Conservation (phyloP, 805 yeast genomes). For the Sporopachydermia quercuum region DNA sequence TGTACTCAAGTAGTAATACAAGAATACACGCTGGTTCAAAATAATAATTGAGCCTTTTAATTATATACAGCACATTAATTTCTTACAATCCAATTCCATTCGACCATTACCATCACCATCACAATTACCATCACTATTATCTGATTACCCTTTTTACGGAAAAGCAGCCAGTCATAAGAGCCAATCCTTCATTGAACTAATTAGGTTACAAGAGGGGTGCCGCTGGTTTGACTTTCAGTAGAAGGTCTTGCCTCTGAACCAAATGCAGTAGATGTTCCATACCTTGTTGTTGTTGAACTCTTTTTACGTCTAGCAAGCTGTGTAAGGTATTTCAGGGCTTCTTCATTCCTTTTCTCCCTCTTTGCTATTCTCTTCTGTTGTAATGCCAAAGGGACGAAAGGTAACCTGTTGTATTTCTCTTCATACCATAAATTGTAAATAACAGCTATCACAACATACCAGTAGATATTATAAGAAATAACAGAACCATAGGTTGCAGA, state of each 20-base stretch:
- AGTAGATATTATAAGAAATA: slow-evolving; percentile 51
- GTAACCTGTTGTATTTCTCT: slow-evolving; percentile 43
- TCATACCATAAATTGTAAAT: slow-evolving; percentile 34
- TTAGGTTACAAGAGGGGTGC: too few species aligned
- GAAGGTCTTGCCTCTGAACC: neutral
- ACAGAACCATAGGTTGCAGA: slow-evolving; percentile 87
- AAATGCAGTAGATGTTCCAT: neutral
- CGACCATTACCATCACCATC: too few species aligned
- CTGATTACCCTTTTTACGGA: too few species aligned
- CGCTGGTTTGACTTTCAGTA: neutral
- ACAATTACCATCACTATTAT: too few species aligned
- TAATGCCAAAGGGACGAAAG: slow-evolving; percentile 43
- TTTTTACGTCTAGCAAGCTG: neutral
- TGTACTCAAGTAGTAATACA: too few species aligned
- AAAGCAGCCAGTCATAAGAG: too few species aligned
- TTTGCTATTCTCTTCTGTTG: slow-evolving; percentile 42
- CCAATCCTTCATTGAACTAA: too few species aligned
- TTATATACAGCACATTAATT: too few species aligned
- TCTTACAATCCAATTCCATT: too few species aligned
- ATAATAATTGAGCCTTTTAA: too few species aligned
- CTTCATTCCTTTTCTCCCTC: slow-evolving; percentile 8
- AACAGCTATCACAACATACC: slow-evolving; percentile 36
- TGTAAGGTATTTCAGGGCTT: slow-evolving; percentile 4
- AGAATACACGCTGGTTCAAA: too few species aligned
- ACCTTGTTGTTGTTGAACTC: slow-evolving; percentile 1